Base-by-base conservation (phyloP, 805 yeast species). In the Wickerhamomyces chaumierensis region DNA sequence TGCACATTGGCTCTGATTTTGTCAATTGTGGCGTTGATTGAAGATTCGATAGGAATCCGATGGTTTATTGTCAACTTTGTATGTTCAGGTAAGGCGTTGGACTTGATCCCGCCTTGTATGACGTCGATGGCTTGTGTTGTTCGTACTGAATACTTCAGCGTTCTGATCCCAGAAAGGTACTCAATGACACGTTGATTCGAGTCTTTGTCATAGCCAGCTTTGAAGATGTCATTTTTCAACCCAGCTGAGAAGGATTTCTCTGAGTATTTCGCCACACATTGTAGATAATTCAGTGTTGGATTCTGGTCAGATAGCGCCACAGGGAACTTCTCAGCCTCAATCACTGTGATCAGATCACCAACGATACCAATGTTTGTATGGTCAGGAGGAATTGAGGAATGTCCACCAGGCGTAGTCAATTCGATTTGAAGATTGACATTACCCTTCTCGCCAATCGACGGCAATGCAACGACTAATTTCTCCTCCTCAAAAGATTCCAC, bases 341-440 rank as follows among this genome's bases (percentile, higher is more conserved):
- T 66, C 31, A 54, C 48, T 11, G 60, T 51, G n/a, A 77, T 60
- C 40, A 81, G 61, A 44, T 75, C 73, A 1, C 82, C 63, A 38
- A 75, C 55, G 13, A 81, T 63, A 2, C 88, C 92, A 55, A 83
- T 80, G 14, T 78, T 69, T 2, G 88, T 80, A 55, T 81, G 86
- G 36, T 68, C 74, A 1, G 85, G 86, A 1, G 88, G 87, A 16
- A 69, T 56, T 8, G 84, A 76, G 0, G 86, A 73, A 49, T 81
- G 88, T 3, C 88, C 90, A 27, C 88, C 88, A 13, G 75, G 73
- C 18, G 83, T 76, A 16, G 61, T 60, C 33, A 81, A 57, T 3
- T 65, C 60, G 31, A 80, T 62, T 28, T 56, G 55, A 31, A 78
- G 55, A 35, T 73, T 76, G 15, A 78, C 52, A 36, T 66, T 66